A percentile compares a stretch with the other conserved stretches of the same genome.
phyloP scores from a whole-genome alignment of 768 basidiomycete genomes.

The Exsudoporus frostii region DNA sequence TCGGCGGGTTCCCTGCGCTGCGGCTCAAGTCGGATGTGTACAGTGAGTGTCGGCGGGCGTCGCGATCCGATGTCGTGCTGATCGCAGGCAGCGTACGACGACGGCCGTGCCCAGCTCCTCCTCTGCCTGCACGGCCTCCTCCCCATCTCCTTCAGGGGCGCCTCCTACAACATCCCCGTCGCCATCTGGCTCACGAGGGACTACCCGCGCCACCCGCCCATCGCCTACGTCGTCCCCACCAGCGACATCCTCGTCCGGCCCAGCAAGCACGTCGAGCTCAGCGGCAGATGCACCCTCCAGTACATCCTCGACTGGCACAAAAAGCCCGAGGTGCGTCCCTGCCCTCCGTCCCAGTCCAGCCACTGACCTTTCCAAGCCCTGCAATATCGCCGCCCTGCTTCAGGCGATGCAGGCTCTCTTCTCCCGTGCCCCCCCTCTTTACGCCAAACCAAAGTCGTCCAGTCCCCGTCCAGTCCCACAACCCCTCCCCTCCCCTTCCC shows the following conservation, averaged over 20 bases:
- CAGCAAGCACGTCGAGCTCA: slow-evolving; percentile 72
- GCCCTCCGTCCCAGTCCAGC: slow-evolving; percentile 4
- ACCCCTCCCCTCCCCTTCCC: slow-evolving; percentile 20
- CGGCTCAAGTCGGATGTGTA: slow-evolving; percentile 81
- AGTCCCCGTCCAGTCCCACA: slow-evolving; percentile 23
- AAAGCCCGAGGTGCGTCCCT: slow-evolving; percentile 57
- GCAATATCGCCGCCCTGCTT: slow-evolving; percentile 68
- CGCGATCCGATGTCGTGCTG: not conserved
- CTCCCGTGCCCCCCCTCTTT: slow-evolving; percentile 84
- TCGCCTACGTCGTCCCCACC: slow-evolving; percentile 91
- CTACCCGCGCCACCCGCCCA: slow-evolving; percentile 79
- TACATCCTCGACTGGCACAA: slow-evolving; percentile 77
- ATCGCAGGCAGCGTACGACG: slow-evolving; percentile 72
- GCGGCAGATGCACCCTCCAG: slow-evolving; percentile 65
- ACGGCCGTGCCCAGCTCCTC: slow-evolving; percentile 88
- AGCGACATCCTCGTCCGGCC: slow-evolving; percentile 85
- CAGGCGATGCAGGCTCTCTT: slow-evolving; percentile 80
- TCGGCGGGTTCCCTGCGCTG: slow-evolving; percentile 53
- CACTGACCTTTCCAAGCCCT: slow-evolving; percentile 49
- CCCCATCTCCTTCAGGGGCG: slow-evolving; percentile 73
- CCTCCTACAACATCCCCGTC: slow-evolving; percentile 91
- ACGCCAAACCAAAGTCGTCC: slow-evolving; percentile 65
- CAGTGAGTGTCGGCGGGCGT: slow-evolving; percentile 39
- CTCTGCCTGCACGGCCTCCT: slow-evolving; percentile 90
- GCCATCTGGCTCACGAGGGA: slow-evolving; percentile 83